phyloP scores from a whole-genome alignment of 768 basidiomycete genomes.

The Crepidotus variabilis region DNA sequence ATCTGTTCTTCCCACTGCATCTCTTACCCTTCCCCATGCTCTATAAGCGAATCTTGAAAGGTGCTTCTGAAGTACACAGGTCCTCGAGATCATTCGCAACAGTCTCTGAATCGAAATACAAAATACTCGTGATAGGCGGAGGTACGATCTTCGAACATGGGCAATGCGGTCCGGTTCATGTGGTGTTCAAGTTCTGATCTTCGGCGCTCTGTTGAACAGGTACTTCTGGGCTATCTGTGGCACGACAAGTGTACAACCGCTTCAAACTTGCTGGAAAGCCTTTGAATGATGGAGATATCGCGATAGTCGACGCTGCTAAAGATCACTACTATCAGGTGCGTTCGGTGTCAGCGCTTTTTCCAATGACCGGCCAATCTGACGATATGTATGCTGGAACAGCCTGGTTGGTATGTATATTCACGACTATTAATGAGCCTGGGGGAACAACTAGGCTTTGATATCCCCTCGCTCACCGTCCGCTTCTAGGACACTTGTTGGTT shows the following conservation, averaged over 20 bases:
- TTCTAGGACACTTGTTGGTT: slow-evolving; percentile 83
- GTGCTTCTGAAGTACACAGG: slow-evolving; percentile 4
- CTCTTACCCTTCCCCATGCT: neutral
- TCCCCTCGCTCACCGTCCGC: slow-evolving; percentile 3
- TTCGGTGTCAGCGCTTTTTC: neutral
- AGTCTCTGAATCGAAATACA: slow-evolving; percentile 56
- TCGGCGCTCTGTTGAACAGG: slow-evolving; percentile 39
- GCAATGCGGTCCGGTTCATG: neutral
- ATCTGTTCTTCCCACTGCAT: neutral
- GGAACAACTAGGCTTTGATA: neutral
- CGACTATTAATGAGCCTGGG: neutral
- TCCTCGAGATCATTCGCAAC: slow-evolving; percentile 31
- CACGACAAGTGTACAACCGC: slow-evolving; percentile 82
- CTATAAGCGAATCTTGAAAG: neutral
- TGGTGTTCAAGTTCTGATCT: neutral
- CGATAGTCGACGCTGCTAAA: slow-evolving; percentile 77
- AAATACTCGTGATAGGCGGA: slow-evolving; percentile 83
- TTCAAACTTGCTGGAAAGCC: slow-evolving; percentile 69
- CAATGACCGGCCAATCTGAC: neutral
- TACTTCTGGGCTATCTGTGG: slow-evolving; percentile 75
- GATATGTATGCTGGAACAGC: slow-evolving; percentile 38
- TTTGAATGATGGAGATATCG: slow-evolving; percentile 74
- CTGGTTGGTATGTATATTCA: slow-evolving; percentile 69
- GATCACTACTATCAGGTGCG: slow-evolving; percentile 83
- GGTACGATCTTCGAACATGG: slow-evolving; percentile 42